Conservation (phyloP, 805 yeast genomes). For the Zygosaccharomyces siamensis region DNA sequence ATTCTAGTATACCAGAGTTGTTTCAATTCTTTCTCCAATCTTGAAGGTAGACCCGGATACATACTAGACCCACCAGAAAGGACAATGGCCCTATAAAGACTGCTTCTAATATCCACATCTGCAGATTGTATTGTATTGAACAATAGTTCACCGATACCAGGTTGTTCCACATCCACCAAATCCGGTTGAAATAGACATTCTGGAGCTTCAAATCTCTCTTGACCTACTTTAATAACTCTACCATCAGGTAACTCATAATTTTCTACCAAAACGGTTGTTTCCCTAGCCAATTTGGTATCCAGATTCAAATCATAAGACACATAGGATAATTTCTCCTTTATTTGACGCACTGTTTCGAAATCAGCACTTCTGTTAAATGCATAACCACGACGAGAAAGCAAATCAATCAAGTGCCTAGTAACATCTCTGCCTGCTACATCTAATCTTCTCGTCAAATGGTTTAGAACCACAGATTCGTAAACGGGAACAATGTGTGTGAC, state of each 20-base stretch:
- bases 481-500: slow-evolving; percentile 98
- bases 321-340: slow-evolving; percentile 92
- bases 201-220: slow-evolving; percentile 72
- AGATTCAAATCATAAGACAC: slow-evolving; percentile 91
- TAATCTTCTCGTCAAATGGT: slow-evolving; percentile 84
- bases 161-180: slow-evolving; percentile 92
- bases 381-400: slow-evolving; percentile 90
- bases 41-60: slow-evolving; percentile 97
- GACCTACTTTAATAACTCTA: slow-evolving; percentile 85
- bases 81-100: slow-evolving; percentile 87
- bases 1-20: slow-evolving; percentile 93
- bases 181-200: slow-evolving; percentile 93
- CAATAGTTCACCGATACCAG: slow-evolving; percentile 90
- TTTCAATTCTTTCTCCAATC: slow-evolving; percentile 92
- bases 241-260: slow-evolving; percentile 95
- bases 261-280: slow-evolving; percentile 93
- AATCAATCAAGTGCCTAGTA: slow-evolving; percentile 88
- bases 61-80: slow-evolving; percentile 96
- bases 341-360: slow-evolving; percentile 96
- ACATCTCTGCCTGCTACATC: slow-evolving; percentile 99
- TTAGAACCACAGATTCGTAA: slow-evolving; percentile 93
- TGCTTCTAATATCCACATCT: slow-evolving; percentile 86
- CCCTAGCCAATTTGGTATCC: slow-evolving; percentile 81
- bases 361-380: slow-evolving; percentile 98
- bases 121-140: slow-evolving; percentile 93